Evolutionary conservation across 2,329 filamentous ascomycete genomes (phyloP).

Genomic region (Dothiorella sarmentorum): DNA sequence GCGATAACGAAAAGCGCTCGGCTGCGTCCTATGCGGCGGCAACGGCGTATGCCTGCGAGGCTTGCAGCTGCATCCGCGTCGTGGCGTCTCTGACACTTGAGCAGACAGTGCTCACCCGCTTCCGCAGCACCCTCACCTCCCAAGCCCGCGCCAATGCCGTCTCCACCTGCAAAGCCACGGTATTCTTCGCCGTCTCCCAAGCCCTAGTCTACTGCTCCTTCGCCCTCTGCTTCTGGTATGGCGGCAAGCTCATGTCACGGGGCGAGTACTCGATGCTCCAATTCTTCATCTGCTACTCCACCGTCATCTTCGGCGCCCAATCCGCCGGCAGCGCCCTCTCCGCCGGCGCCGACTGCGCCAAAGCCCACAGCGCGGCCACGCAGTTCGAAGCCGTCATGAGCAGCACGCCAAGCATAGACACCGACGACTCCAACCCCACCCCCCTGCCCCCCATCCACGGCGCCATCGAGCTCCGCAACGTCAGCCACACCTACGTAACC

Average conservation of each 20-base stretch:
- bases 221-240: slow-evolving; percentile 91
- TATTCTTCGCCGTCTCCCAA: slow-evolving; percentile 77
- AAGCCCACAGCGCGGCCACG: slow-evolving; percentile 78
- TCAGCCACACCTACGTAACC: slow-evolving; percentile 92
- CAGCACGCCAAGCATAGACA: slow-evolving; percentile 74
- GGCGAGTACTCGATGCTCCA: slow-evolving; percentile 73
- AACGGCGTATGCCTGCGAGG: slow-evolving; percentile 82
- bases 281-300: slow-evolving; percentile 83
- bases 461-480: slow-evolving; percentile 81
- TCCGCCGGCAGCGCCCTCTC: slow-evolving; percentile 84
- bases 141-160: slow-evolving; percentile 21
- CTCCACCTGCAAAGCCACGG: slow-evolving; percentile 62
- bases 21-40: slow-evolving; percentile 76
- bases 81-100: slow-evolving; percentile 86
- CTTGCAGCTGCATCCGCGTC: slow-evolving; percentile 84
- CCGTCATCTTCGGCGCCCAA: slow-evolving; percentile 82
- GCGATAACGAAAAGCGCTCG: slow-evolving; percentile 70
- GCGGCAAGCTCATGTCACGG: slow-evolving; percentile 69
- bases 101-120: slow-evolving; percentile 67
- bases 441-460: slow-evolving; percentile 57
- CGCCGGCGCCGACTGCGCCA: slow-evolving; percentile 90
- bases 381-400: slow-evolving; percentile 83
- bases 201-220: slow-evolving; percentile 71
- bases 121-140: slow-evolving; percentile 62
- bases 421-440: slow-evolving; percentile 54